These are phyloP conservation scores for Skeletonema tropicum DNA, from an alignment of 108 stramenopile genomes.

Conservation along the genomic window DNA sequence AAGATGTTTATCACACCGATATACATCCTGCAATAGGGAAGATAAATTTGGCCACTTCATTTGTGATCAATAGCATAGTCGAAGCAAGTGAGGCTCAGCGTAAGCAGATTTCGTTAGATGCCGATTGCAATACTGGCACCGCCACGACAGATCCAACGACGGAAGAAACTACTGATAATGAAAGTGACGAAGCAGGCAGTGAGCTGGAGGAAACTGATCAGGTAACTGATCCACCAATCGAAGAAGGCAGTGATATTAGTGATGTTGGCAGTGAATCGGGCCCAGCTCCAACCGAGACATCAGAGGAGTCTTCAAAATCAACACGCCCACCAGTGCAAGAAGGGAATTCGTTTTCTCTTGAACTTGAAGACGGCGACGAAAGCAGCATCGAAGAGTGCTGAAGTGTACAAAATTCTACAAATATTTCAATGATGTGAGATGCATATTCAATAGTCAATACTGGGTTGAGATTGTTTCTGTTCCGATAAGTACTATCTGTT, in stretches of 20 bases:
- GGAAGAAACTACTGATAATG: not conserved
- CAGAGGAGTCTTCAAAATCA: too few relatives aligned
- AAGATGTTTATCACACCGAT: not conserved
- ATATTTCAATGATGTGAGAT: not conserved
- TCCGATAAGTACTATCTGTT: not conserved
- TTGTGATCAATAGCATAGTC: not conserved
- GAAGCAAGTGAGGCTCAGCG: not conserved
- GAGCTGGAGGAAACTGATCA: not conserved
- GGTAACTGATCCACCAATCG: not conserved
- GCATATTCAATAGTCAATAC: too few relatives aligned
- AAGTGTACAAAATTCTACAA: not conserved
- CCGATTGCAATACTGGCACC: not conserved
- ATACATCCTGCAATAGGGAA: constrained; percentile 1
- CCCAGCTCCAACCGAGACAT: not conserved
- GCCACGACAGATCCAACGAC: not conserved
- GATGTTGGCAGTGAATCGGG: not conserved
- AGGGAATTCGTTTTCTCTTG: not conserved
- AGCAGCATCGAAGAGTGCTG: not conserved
- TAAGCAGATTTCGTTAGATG: not conserved
- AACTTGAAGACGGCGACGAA: not conserved
- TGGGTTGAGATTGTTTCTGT: not conserved
- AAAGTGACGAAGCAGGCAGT: not conserved
- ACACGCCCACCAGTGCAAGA: not conserved
- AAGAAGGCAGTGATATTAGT: not conserved
- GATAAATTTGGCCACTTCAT: constrained; percentile 1